Percentiles rank a stretch among this genome's conserved stretches.
Evolutionary conservation across 768 basidiomycete species (phyloP).

Genomic region (Pholiota molesta): DNA sequence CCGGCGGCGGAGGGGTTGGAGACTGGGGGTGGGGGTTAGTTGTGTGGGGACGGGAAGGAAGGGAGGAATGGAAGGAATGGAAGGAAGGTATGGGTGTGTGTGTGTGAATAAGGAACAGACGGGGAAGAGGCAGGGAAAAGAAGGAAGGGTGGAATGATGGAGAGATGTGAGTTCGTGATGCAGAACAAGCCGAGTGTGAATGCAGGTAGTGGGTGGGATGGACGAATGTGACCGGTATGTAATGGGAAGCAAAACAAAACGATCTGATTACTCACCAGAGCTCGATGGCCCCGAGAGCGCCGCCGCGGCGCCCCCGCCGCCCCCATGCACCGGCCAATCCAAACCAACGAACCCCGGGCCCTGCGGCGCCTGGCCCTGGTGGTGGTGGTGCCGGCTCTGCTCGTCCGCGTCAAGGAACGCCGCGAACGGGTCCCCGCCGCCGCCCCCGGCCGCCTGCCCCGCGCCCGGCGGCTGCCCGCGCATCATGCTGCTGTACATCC

Average conservation of each 20-base stretch:
- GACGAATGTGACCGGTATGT: too few relatives aligned
- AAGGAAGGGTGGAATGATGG: background rate
- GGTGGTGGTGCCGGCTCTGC: constrained; percentile 28
- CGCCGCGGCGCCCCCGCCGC: constrained; percentile 15
- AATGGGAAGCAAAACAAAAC: background rate
- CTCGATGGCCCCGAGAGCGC: constrained; percentile 21
- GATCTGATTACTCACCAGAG: constrained; percentile 19
- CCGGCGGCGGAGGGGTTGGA: constrained; percentile 15
- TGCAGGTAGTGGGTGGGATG: too few relatives aligned
- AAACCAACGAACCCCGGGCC: constrained; percentile 24
- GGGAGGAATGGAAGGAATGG: background rate
- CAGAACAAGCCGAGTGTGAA: too few relatives aligned
- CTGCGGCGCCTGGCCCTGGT: constrained; percentile 18
- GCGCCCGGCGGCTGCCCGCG: constrained; percentile 12
- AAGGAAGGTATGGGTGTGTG: too few relatives aligned
- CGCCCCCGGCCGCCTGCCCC: constrained; percentile 17
- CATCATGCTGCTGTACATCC: constrained; percentile 19
- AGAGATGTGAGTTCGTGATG: background rate
- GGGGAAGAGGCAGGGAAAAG: constrained; percentile 6
- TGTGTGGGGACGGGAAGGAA: background rate
- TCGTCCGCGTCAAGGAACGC: constrained; percentile 34
- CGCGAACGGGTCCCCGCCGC: constrained; percentile 24
- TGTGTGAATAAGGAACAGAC: too few relatives aligned
- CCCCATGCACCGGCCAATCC: constrained; percentile 40
- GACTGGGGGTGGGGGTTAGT: constrained; percentile 9